Percentiles rank a stretch among this genome's conserved stretches.
These are phyloP conservation scores for Verticillium nonalfalfae DNA, from an alignment of 2,329 filamentous ascomycete genomes.

Conservation along the genomic window DNA sequence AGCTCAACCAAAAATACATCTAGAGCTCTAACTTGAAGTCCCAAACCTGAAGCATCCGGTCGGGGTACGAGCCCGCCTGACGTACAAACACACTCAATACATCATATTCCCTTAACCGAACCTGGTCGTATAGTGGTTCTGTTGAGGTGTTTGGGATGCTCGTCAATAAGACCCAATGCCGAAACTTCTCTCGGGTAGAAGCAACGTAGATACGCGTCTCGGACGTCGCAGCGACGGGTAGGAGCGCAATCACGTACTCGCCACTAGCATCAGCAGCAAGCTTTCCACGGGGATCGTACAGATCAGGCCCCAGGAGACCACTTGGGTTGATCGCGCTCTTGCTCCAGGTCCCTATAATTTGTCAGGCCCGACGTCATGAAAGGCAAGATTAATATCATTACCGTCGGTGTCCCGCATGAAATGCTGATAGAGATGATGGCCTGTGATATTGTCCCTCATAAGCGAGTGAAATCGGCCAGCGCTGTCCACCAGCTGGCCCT, in stretches of 20 bases:
- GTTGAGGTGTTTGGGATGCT: slow-evolving; percentile 4
- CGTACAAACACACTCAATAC: slow-evolving; percentile 6
- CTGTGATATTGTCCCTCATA: slow-evolving; percentile 10
- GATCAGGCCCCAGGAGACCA: slow-evolving; percentile 5
- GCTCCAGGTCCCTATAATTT: slow-evolving; percentile 5
- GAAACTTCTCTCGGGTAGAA: slow-evolving; percentile 1
- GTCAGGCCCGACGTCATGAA: neutral
- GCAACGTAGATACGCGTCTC: slow-evolving; percentile 10
- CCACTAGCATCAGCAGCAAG: slow-evolving; percentile 8
- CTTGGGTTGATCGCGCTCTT: slow-evolving; percentile 7
- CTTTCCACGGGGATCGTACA: slow-evolving; percentile 12
- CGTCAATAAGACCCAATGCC: slow-evolving; percentile 6
- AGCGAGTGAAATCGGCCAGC: slow-evolving; percentile 11
- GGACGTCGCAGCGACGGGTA: slow-evolving; percentile 7
- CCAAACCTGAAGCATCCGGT: slow-evolving; percentile 8
- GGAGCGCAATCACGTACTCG: slow-evolving; percentile 10
- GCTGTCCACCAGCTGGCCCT: slow-evolving; percentile 11
- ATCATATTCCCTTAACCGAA: neutral
- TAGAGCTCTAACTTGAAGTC: neutral
- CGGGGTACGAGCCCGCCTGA: slow-evolving; percentile 5
- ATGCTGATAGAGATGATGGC: slow-evolving; percentile 10
- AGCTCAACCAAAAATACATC: too few relatives aligned
- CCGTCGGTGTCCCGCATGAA: slow-evolving; percentile 8
- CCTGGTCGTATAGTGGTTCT: slow-evolving; percentile 12
- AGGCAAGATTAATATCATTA: neutral